A percentile compares a stretch with the other conserved stretches of the same genome.
Evolutionary conservation across 768 basidiomycete genomes (phyloP).

Genomic region (Sporobolomyces phaffii): DNA sequence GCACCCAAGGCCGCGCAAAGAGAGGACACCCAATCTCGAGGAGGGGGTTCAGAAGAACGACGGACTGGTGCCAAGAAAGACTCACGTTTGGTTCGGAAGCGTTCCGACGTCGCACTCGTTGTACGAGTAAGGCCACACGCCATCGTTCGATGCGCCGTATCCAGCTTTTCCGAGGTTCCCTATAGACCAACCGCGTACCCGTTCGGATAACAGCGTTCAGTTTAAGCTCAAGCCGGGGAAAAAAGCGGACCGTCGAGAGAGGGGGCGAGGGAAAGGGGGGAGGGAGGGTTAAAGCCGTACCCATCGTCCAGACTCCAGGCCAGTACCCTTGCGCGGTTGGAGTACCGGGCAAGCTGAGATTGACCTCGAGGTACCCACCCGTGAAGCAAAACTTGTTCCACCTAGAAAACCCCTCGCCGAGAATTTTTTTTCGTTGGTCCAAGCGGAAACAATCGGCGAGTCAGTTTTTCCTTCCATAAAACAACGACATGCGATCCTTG

Average conservation of each 20-base stretch:
- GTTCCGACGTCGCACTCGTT: slow-evolving; percentile 84
- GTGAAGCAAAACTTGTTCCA: slow-evolving; percentile 44
- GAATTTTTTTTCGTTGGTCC: too few species aligned
- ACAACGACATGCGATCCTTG: too few species aligned
- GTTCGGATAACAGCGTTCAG: too few species aligned
- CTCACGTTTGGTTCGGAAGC: slow-evolving; percentile 68
- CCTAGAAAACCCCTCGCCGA: neutral
- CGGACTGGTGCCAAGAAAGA: slow-evolving; percentile 50
- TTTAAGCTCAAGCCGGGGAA: neutral
- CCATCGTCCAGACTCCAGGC: slow-evolving; percentile 29
- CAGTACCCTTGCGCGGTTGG: slow-evolving; percentile 26
- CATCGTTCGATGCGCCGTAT: slow-evolving; percentile 84
- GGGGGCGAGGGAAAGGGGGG: too few species aligned
- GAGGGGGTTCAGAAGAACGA: neutral
- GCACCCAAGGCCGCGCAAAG: too few species aligned
- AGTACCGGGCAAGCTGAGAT: slow-evolving; percentile 12
- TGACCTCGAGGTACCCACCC: slow-evolving; percentile 40
- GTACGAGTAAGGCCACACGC: slow-evolving; percentile 52
- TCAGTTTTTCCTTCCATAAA: too few species aligned
- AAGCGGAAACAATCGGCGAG: too few species aligned
- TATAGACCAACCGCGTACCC: too few species aligned
- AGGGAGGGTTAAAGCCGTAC: too few species aligned
- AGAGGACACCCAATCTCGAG: too few species aligned
- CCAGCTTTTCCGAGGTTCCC: slow-evolving; percentile 83
- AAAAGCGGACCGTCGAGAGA: slow-evolving; percentile 10